Evolutionary conservation across 148 eudicot genomes (phyloP).

Genomic region (Rhododendron henanense): DNA sequence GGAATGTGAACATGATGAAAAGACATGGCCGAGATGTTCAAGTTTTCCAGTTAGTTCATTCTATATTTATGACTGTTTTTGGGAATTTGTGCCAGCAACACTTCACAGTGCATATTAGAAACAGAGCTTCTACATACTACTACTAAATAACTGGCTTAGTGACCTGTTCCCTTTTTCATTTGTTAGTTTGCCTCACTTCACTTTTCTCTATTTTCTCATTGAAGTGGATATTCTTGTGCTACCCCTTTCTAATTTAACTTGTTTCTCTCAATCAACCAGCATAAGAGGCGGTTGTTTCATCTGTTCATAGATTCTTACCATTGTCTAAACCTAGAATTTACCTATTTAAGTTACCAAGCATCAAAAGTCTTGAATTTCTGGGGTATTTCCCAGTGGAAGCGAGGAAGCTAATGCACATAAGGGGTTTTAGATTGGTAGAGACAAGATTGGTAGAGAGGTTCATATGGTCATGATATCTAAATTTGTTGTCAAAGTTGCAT

Average conservation of each 20-base stretch:
- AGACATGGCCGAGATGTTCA: background rate
- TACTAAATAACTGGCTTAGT: background rate
- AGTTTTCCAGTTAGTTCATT: background rate
- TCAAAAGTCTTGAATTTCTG: background rate
- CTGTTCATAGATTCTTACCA: background rate
- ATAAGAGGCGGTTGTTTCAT: background rate
- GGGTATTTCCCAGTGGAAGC: background rate
- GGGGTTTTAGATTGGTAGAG: background rate
- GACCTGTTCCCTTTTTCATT: background rate
- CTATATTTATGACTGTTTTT: background rate
- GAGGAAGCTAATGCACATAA: background rate
- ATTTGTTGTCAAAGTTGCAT: background rate
- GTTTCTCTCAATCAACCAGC: background rate
- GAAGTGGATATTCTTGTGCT: background rate
- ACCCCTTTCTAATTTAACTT: background rate
- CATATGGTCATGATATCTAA: background rate
- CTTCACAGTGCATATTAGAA: background rate
- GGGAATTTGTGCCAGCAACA: background rate
- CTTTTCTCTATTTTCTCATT: background rate
- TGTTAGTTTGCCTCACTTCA: background rate
- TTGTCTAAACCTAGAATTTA: background rate
- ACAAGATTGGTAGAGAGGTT: background rate
- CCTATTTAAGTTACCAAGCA: background rate
- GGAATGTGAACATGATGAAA: background rate
- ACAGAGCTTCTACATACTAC: background rate